Evolutionary conservation across 1,284 basidiomycete species (phyloP), one percentile per base, ranked within the genome.

Genomic region (Salmacisia buchloeana): DNA sequence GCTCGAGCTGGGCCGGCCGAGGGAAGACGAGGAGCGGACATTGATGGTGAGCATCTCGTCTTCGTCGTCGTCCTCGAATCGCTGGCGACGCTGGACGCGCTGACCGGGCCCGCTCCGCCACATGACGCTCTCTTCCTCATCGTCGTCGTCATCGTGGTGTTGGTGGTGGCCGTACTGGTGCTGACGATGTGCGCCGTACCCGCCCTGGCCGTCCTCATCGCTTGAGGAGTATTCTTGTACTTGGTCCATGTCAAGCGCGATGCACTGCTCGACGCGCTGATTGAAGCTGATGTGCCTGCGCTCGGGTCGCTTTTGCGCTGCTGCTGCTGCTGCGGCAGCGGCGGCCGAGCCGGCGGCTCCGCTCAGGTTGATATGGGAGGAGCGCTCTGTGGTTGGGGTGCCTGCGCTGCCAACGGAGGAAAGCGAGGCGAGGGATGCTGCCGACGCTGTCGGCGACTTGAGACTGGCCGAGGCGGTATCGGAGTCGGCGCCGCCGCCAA

Each of bases 221-320:
- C 67, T 61, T 45, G 85, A 84, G 75, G 98, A 89, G n/a, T 9
- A 43, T 18, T 43, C 41, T 15, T 15, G 41, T 21, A 21, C 41
- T 2, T 43, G 18, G 18, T 43, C 41, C 41, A 43, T 43, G 46
- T 85, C 84, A 75, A 98, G 89, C n/a, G 94, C 90, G 68, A 98
- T 94, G 78, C 88, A 93, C 81, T 97, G 96, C 81, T 97, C 92
- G 39, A 98, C 94, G 76, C 94, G 94, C 0, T 93, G 94, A 81
- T 97, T 97, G 85, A 98, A 98, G 73, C 86, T 90, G 82, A 98
- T 98, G 80, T 97, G 94, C 67, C 86, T 52, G 10, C 29, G 23
- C 29, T 52, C 46, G 3, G 7, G 46, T n/a, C n/a, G n/a, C n/a
- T n/a, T n/a, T n/a, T n/a, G n/a, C n/a, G n/a, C n/a, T n/a, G n/a